These are phyloP conservation scores for Aspergillus novofumigatus DNA, from an alignment of 2,329 filamentous ascomycete genomes.

Conservation along the genomic window DNA sequence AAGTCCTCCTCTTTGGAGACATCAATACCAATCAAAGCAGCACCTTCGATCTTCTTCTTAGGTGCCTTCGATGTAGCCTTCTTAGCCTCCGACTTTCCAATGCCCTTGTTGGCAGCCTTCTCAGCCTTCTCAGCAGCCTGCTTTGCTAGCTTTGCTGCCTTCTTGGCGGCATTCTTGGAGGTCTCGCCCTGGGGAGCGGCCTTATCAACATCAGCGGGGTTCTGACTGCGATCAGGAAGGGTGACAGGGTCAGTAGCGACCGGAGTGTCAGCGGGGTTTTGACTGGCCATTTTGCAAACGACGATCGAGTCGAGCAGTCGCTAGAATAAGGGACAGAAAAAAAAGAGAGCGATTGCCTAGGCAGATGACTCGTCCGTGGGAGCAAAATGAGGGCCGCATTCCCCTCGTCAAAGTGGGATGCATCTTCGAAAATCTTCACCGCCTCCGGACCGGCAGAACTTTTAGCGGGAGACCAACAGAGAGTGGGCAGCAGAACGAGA, in stretches of 20 bases:
- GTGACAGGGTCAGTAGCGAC: slow-evolving; percentile 23
- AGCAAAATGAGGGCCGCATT: slow-evolving; percentile 9
- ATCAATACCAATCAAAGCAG: slow-evolving; percentile 78
- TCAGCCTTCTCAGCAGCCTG: slow-evolving; percentile 44
- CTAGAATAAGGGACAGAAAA: slow-evolving; percentile 14
- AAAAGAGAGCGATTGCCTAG: slow-evolving; percentile 14
- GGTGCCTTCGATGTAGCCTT: slow-evolving; percentile 38
- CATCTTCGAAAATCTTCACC: slow-evolving; percentile 31
- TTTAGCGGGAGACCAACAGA: slow-evolving; percentile 26
- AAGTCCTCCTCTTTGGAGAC: slow-evolving; percentile 82
- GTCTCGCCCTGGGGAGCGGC: slow-evolving; percentile 28
- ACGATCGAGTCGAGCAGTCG: slow-evolving; percentile 14
- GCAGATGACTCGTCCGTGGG: slow-evolving; percentile 6
- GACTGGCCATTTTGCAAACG: slow-evolving; percentile 28
- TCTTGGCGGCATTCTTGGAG: slow-evolving; percentile 29
- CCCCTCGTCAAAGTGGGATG: slow-evolving; percentile 39
- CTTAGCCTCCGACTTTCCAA: slow-evolving; percentile 44
- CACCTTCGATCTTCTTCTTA: slow-evolving; percentile 56
- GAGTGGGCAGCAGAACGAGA: slow-evolving; percentile 6
- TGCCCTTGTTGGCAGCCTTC: slow-evolving; percentile 44
- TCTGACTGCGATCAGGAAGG: slow-evolving; percentile 38
- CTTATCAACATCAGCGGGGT: slow-evolving; percentile 38
- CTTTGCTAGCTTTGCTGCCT: slow-evolving; percentile 21
- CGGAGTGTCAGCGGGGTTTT: slow-evolving; percentile 25
- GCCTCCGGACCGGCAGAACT: slow-evolving; percentile 40